Evolutionary conservation across 2,329 filamentous ascomycete species (phyloP).

Genomic region (Cylindrodendrum hubeiense): DNA sequence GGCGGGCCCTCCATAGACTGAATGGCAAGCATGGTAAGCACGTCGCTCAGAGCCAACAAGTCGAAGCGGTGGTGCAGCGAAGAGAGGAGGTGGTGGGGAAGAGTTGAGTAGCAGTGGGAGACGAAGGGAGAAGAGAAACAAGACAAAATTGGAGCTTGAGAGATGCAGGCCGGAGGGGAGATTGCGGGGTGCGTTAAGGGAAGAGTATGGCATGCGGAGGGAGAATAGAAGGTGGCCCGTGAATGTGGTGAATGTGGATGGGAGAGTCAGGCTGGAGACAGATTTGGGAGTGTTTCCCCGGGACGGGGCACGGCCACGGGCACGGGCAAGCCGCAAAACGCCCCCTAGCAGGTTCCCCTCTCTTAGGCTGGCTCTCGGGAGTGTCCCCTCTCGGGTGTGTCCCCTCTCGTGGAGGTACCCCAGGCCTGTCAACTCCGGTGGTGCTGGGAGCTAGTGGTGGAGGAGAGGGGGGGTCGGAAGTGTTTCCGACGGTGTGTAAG

Average conservation of each 20-base stretch:
- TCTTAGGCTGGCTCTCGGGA: constrained; percentile 21
- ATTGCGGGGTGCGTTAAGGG: constrained; percentile 47
- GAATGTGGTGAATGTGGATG: constrained; percentile 23
- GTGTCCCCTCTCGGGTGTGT: constrained; percentile 38
- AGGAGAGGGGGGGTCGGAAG: constrained; percentile 31
- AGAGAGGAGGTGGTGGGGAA: constrained; percentile 35
- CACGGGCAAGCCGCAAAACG: constrained; percentile 38
- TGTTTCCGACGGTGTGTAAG: constrained; percentile 26
- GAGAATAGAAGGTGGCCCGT: constrained; percentile 44
- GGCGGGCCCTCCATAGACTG: constrained; percentile 64
- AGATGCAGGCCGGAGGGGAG: constrained; percentile 42
- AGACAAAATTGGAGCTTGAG: constrained; percentile 45
- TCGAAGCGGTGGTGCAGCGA: constrained; percentile 25
- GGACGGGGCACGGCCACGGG: constrained; percentile 27
- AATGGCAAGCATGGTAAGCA: constrained; percentile 63
- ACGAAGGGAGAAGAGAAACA: constrained; percentile 37
- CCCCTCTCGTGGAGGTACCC: constrained; percentile 35
- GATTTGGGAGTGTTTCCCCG: constrained; percentile 18
- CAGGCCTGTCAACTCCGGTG: constrained; percentile 22
- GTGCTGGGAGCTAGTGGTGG: constrained; percentile 21
- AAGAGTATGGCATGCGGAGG: constrained; percentile 43
- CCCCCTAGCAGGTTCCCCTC: constrained; percentile 29
- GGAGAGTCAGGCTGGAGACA: constrained; percentile 25
- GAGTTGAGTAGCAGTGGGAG: constrained; percentile 31
- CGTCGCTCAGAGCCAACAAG: constrained; percentile 32